A percentile compares a stretch with the other conserved stretches of the same genome.
phyloP scores from a whole-genome alignment of 805 yeast genomes.

The Wickerhamiella qilinensis region DNA sequence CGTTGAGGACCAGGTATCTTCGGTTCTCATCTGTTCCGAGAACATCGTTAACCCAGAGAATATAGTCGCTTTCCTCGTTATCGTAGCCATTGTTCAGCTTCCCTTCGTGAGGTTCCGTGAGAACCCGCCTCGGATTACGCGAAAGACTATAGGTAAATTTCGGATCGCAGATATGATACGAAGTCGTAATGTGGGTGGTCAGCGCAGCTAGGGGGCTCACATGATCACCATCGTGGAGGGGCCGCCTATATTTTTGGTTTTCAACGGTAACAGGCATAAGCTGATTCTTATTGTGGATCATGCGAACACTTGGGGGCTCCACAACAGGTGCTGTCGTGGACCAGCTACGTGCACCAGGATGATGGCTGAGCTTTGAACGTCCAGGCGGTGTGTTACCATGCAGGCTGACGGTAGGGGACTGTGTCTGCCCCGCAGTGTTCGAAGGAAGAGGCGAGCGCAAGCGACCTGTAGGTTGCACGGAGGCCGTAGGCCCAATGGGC shows the following conservation, averaged over 20 bases:
- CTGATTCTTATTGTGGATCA: conserved; percentile 20
- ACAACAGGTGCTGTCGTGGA: not conserved
- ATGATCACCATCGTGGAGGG: conserved; percentile 25
- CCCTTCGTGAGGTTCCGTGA: conserved; percentile 86
- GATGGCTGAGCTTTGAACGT: too few species aligned
- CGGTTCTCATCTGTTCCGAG: conserved; percentile 74
- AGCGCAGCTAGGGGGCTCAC: conserved; percentile 56
- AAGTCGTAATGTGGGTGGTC: conserved; percentile 58
- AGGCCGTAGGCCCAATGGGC: too few species aligned
- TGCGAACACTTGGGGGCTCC: conserved; percentile 5
- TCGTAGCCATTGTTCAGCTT: conserved; percentile 68
- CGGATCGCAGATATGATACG: conserved; percentile 76
- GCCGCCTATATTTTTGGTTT: conserved; percentile 21
- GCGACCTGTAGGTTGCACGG: too few species aligned
- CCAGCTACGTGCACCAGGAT: not conserved
- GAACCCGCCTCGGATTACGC: conserved; percentile 77
- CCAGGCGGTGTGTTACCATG: too few species aligned
- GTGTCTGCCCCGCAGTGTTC: too few species aligned
- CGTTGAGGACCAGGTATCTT: conserved; percentile 75
- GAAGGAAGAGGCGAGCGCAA: too few species aligned
- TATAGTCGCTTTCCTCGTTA: conserved; percentile 79
- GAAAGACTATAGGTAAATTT: conserved; percentile 66
- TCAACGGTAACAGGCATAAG: conserved; percentile 18
- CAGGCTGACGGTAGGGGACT: too few species aligned
- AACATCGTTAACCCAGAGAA: conserved; percentile 84